phyloP scores from a whole-genome alignment of 139 green algal species.

The Microglena sp. region DNA sequence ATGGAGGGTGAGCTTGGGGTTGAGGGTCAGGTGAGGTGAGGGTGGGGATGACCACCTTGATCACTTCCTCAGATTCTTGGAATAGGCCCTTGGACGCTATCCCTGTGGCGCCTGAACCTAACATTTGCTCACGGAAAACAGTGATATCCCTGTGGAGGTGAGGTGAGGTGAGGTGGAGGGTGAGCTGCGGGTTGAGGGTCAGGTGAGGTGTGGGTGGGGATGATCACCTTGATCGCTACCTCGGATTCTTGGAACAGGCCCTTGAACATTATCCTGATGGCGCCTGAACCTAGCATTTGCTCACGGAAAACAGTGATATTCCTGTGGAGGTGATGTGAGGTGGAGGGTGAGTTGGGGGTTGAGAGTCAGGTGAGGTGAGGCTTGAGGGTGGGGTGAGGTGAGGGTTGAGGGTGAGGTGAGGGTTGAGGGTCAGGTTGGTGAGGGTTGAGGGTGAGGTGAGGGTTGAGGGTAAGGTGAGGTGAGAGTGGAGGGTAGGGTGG shows the following conservation, averaged over 20 bases:
- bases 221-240: not conserved
- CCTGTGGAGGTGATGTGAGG: not conserved
- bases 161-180: no score
- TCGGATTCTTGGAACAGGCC: not conserved
- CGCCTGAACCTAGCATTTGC: not conserved
- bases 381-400: no score
- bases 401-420: no score
- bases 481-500: no score
- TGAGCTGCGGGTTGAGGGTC: no score
- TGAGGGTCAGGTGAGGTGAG: not conserved
- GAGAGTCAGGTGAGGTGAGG: not conserved
- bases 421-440: no score
- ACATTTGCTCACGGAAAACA: not conserved
- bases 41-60: not conserved
- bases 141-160: not conserved
- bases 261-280: conserved; percentile 6
- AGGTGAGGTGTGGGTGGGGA: no score
- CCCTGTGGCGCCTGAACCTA: not conserved
- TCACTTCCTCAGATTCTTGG: not conserved
- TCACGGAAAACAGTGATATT: conserved; percentile 6
- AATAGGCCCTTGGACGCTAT: not conserved
- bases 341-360: not conserved
- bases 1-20: no score
- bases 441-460: no score
- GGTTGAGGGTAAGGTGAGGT: no score